phyloP scores from a whole-genome alignment of 306 rosid species.

The Herpetospermum pedunculosum region DNA sequence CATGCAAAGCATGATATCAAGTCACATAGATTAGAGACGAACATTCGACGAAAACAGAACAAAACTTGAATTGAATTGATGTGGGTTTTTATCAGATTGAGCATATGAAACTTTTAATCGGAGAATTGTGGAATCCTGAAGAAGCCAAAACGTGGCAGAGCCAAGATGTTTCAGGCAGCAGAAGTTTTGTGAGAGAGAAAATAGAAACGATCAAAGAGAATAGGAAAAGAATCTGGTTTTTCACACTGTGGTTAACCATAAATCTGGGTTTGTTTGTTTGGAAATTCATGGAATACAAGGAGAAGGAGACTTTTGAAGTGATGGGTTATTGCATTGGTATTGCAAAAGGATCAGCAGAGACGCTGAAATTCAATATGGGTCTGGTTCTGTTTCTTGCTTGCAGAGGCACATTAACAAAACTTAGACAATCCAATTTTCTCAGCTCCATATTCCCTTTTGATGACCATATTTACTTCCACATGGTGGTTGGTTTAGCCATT shows the following conservation, averaged over 20 bases:
- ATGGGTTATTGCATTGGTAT: conserved; percentile 41
- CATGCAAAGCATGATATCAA: too few relatives aligned
- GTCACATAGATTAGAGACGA: too few relatives aligned
- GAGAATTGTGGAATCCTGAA: background rate
- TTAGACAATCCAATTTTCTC: conserved; percentile 33
- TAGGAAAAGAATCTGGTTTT: conserved; percentile 40
- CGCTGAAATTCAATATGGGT: conserved; percentile 51
- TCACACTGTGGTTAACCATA: conserved; percentile 32
- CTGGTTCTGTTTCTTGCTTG: conserved; percentile 43
- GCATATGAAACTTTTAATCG: conserved; percentile 38
- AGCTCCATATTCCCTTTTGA: conserved; percentile 44
- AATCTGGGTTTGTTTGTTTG: conserved; percentile 28
- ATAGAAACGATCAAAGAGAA: conserved; percentile 18
- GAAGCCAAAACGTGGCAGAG: background rate
- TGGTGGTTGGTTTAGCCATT: conserved; percentile 30
- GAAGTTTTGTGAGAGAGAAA: background rate
- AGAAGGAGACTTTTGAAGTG: conserved; percentile 27
- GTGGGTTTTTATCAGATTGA: conserved; percentile 35
- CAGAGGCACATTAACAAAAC: conserved; percentile 36
- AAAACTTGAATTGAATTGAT: too few relatives aligned
- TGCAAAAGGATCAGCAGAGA: conserved; percentile 54
- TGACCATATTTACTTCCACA: conserved; percentile 45
- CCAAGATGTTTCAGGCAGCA: conserved; percentile 20
- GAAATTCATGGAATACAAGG: conserved; percentile 37
- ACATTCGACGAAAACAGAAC: too few relatives aligned